A percentile compares a stretch with the other conserved stretches of the same genome.
phyloP scores from a whole-genome alignment of 1,139 yeast species.

The Trichomonascaceae sp. region DNA sequence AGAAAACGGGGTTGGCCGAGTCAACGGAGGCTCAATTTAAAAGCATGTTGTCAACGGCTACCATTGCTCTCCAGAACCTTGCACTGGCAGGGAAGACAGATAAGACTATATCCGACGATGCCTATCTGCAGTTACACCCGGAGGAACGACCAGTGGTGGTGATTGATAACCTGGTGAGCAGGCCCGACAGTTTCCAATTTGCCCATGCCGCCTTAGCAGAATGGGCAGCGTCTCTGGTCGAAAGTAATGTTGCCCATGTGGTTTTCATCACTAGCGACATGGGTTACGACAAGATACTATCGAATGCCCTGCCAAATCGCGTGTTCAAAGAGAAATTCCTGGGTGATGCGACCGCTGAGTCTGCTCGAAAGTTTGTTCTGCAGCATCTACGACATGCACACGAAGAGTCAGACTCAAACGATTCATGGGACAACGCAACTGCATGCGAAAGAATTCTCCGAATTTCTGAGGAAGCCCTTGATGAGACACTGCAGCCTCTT shows the following conservation, averaged over 20 bases:
- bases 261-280: slow-evolving; percentile 77
- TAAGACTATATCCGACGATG: slow-evolving; percentile 48
- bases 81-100: slow-evolving; percentile 26
- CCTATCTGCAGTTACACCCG: slow-evolving; percentile 74
- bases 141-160: slow-evolving; percentile 80
- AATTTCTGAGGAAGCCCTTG: slow-evolving; percentile 26
- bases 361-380: slow-evolving; percentile 60
- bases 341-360: slow-evolving; percentile 65
- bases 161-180: slow-evolving; percentile 53
- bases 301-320: slow-evolving; percentile 64
- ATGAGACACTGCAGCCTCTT: slow-evolving; percentile 51
- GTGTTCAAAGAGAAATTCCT: slow-evolving; percentile 64
- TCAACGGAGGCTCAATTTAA: slow-evolving; percentile 72
- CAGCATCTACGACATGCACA: slow-evolving; percentile 33
- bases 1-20: slow-evolving; percentile 83
- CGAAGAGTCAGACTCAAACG: slow-evolving; percentile 11
- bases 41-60: slow-evolving; percentile 63
- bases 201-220: slow-evolving; percentile 70
- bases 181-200: slow-evolving; percentile 42
- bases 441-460: not conserved
- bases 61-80: slow-evolving; percentile 58
- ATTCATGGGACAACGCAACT: slow-evolving; percentile 2
- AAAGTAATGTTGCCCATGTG: slow-evolving; percentile 78
- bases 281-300: slow-evolving; percentile 55
- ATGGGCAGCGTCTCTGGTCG: slow-evolving; percentile 74